These are phyloP conservation scores for Aristolochia fimbriata DNA, from an alignment of 164 flowering plant genomes.

Conservation along the genomic window DNA sequence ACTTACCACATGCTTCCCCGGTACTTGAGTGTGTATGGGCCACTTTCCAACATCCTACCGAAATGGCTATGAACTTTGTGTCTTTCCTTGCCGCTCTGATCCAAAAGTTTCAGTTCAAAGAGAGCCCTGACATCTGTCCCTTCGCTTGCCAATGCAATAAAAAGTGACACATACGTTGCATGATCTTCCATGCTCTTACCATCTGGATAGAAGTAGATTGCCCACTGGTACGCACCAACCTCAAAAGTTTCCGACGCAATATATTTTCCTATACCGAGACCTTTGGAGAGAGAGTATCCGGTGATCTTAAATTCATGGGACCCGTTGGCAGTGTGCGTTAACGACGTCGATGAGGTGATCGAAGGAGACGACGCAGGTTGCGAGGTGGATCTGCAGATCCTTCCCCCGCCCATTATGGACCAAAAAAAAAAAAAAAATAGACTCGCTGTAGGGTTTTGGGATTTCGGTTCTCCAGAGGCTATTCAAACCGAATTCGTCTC, in stretches of 20 bases:
- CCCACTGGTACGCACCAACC: conserved; percentile 1
- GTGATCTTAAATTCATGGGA: not conserved
- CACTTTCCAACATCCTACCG: not conserved
- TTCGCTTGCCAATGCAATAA: conserved; percentile 1
- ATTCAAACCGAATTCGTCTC: no score
- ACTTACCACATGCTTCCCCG: not conserved
- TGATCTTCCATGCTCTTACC: not conserved
- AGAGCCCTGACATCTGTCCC: not conserved
- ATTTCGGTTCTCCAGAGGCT: no score
- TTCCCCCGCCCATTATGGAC: no score
- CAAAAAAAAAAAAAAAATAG: no score
- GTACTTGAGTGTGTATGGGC: not conserved
- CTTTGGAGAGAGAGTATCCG: conserved; percentile 1
- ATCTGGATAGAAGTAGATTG: conserved; percentile 3
- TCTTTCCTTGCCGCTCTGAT: conserved; percentile 1
- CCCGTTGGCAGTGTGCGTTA: not conserved
- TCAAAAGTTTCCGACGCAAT: not conserved
- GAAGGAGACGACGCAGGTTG: no score
- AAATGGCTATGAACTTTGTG: conserved; percentile 2
- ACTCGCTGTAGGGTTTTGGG: no score
- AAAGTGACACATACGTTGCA: not conserved
- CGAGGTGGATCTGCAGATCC: no score
- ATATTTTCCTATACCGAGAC: not conserved
- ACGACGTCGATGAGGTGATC: not conserved
- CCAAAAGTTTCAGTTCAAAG: conserved; percentile 1